A percentile compares a stretch with the other conserved stretches of the same genome.
phyloP scores from a whole-genome alignment of 1,284 basidiomycete genomes.

The Jaminaea rosea region DNA sequence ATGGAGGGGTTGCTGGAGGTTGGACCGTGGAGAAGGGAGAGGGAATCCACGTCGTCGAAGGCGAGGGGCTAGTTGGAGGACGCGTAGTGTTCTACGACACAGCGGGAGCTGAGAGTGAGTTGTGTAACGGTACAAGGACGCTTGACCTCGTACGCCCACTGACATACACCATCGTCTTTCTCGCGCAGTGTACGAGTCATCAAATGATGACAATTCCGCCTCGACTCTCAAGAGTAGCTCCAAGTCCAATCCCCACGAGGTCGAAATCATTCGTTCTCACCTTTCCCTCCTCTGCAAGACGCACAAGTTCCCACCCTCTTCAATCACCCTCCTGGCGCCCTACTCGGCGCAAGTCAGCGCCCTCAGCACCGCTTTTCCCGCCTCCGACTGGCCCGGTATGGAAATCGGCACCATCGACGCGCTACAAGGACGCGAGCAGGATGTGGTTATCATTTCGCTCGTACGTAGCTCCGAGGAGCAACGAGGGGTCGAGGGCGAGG shows the following conservation, averaged over 20 bases:
- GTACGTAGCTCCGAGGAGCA: conserved; percentile 32
- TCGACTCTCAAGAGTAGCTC: conserved; percentile 49
- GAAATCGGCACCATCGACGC: conserved; percentile 40
- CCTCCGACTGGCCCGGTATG: background rate
- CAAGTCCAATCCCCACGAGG: conserved; percentile 86
- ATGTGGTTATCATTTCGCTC: conserved; percentile 35
- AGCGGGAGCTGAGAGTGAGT: conserved; percentile 9
- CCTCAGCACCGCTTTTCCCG: conserved; percentile 61
- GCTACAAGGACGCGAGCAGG: conserved; percentile 44
- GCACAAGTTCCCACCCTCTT: conserved; percentile 60
- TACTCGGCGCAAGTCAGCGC: conserved; percentile 49
- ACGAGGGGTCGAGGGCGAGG: too few species aligned
- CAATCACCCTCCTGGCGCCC: conserved; percentile 87
- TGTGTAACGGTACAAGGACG: too few species aligned
- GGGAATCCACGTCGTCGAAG: too few species aligned
- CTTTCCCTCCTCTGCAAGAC: conserved; percentile 64
- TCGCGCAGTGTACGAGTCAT: conserved; percentile 35
- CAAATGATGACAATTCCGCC: too few species aligned
- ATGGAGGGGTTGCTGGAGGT: background rate
- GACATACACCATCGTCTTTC: conserved; percentile 2
- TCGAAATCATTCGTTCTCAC: conserved; percentile 70
- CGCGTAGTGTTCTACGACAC: conserved; percentile 88
- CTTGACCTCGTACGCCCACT: too few species aligned
- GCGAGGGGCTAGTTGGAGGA: conserved; percentile 59
- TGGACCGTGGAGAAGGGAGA: too few species aligned